Percentiles rank a stretch among this genome's conserved stretches.
Conservation (phyloP, 1,284 basidiomycete genomes). For the Ganoderma sp. region DNA sequence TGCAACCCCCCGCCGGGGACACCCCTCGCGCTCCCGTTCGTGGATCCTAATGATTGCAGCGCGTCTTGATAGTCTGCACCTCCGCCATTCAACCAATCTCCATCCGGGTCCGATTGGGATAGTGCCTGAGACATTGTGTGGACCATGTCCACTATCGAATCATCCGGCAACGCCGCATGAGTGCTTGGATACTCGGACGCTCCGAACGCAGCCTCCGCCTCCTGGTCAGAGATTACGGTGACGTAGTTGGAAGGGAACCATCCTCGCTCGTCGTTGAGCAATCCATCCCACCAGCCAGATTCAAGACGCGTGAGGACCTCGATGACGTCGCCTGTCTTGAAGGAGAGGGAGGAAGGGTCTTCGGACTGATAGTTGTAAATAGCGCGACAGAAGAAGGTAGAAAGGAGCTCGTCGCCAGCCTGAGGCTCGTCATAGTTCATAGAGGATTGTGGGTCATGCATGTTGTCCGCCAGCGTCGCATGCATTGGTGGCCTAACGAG, state of each 20-base stretch:
- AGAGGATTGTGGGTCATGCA: slow-evolving; percentile 30
- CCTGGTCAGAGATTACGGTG: slow-evolving; percentile 76
- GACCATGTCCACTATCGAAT: slow-evolving; percentile 55
- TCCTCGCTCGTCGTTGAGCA: slow-evolving; percentile 87
- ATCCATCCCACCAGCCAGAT: slow-evolving; percentile 99
- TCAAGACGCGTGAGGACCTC: slow-evolving; percentile 92
- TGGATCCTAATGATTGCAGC: slow-evolving; percentile 18
- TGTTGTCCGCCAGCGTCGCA: slow-evolving; percentile 31
- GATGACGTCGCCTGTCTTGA: slow-evolving; percentile 87
- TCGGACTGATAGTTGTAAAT: slow-evolving; percentile 90
- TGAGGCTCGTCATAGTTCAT: slow-evolving; percentile 30
- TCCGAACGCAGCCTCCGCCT: slow-evolving; percentile 70
- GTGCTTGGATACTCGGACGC: slow-evolving; percentile 49
- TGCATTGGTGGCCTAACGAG: slow-evolving; percentile 20
- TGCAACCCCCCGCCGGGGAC: slow-evolving; percentile 38
- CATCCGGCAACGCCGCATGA: slow-evolving; percentile 34
- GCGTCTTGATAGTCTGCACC: slow-evolving; percentile 32
- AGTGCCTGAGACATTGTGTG: slow-evolving; percentile 53
- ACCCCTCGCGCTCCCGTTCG: slow-evolving; percentile 24
- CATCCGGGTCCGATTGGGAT: slow-evolving; percentile 42
- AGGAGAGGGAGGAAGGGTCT: slow-evolving; percentile 88
- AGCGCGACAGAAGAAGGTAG: slow-evolving; percentile 87
- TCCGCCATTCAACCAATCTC: slow-evolving; percentile 38
- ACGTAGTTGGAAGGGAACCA: slow-evolving; percentile 99
- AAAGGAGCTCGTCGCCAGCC: slow-evolving; percentile 56